Base-by-base conservation (phyloP, 2,329 filamentous ascomycete species). In the Endoconidiophora polonica region DNA sequence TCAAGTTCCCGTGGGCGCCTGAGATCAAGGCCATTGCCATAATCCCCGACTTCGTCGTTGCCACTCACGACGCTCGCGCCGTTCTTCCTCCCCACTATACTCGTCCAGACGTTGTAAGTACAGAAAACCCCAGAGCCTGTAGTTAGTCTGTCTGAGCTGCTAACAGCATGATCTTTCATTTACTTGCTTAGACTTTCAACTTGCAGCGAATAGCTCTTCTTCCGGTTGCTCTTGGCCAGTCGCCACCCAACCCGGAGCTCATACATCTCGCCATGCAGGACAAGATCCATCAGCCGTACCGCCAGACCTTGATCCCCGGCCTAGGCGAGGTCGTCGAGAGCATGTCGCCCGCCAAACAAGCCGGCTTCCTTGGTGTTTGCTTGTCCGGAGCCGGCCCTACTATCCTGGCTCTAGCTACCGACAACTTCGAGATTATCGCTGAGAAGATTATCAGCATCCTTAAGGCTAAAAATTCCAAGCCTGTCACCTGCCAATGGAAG, bases 241-340 rank as follows among this genome's bases (percentile, higher is more conserved):
- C 84, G 5, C 90, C 91, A 7, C 90, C 88, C 1, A 83, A 95
- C 61, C 82, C 91, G 20, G 82, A 93, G 59, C 82, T 94, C 65
- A 98, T 98, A 63, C 93, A 93, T 68, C 79, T 93, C 44, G 90
- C 88, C 44, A 98, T 98, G 91, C 91, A 96, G 68, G 91, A 98
- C 70, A 94, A 88, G 67, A 79, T 98, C 54, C 91, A 98, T 68
- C 91, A 98, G 66, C 91, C 87, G 41, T 96, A 98, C 69, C 82
- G 91, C 49, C 82, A 91, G 66, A 82, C 76, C 2, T 76, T 98
- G 55, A 94, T 98, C 57, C 91, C 91, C 1, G 91, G 90, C 0
- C 73, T 98, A 52, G 83, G 84, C 14, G 83, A 94, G 62, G 90
- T 98, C 49, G 78, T 98, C 48, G 78, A 86, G 63, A 90, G 83